Percentiles rank a stretch among this genome's conserved stretches.
Conservation (phyloP, 192 early-diverging fungal genomes). For the Backusella parvicylindrica region DNA sequence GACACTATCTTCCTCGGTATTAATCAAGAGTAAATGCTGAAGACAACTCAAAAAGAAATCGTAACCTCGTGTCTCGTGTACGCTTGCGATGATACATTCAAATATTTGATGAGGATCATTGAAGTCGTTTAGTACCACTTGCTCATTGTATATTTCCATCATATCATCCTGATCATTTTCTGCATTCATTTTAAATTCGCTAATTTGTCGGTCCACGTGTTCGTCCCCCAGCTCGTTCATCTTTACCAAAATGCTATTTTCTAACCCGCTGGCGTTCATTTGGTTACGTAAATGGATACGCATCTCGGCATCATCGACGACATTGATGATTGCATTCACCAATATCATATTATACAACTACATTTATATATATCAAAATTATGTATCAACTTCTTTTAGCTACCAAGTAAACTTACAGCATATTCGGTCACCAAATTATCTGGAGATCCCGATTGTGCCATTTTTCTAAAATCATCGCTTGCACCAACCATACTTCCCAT, state of each 20-base stretch:
- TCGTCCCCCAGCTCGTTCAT: constrained; percentile 48
- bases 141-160: constrained; percentile 59
- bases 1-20: constrained; percentile 58
- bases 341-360: constrained; percentile 71
- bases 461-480: constrained; percentile 64
- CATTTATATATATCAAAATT: not conserved
- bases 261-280: constrained; percentile 63
- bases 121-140: constrained; percentile 63
- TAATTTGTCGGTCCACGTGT: constrained; percentile 33
- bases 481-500: constrained; percentile 76
- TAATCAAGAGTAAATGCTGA: constrained; percentile 69
- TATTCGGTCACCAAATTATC: constrained; percentile 75
- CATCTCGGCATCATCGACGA: constrained; percentile 71
- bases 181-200: constrained; percentile 19
- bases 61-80: constrained; percentile 66
- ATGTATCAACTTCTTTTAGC: too few species aligned
- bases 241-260: constrained; percentile 54
- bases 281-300: constrained; percentile 72
- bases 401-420: constrained; percentile 48
- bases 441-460: constrained; percentile 47
- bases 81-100: constrained; percentile 61
- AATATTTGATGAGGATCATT: constrained; percentile 74
- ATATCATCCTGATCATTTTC: constrained; percentile 52
- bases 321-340: constrained; percentile 70
- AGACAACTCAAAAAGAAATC: constrained; percentile 73